These are phyloP conservation scores for Umbelopsis ramanniana DNA, from an alignment of 192 early-diverging fungal genomes.

Conservation along the genomic window DNA sequence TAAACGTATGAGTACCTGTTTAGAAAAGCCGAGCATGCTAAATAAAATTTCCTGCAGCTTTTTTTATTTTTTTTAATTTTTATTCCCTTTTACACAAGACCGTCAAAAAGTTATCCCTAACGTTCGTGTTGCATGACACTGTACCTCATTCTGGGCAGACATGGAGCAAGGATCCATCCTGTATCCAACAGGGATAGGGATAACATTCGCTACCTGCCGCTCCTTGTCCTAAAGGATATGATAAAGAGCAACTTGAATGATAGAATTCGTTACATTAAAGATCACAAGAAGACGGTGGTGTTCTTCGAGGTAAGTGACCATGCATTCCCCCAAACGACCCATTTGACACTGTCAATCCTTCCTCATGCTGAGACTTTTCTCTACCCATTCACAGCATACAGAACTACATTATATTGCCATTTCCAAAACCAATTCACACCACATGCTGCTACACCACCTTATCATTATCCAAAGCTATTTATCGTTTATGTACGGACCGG, in stretches of 20 bases:
- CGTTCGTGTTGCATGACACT: conserved; percentile 9
- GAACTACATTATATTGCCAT: conserved; percentile 36
- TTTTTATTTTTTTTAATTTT: background rate
- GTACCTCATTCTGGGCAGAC: conserved; percentile 17
- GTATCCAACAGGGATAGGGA: conserved; percentile 19
- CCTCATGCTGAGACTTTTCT: background rate
- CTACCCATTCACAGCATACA: conserved; percentile 17
- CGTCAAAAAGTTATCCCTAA: background rate
- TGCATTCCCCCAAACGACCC: background rate
- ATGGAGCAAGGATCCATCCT: conserved; percentile 19
- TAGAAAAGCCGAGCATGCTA: too few species aligned
- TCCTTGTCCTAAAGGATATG: conserved; percentile 38
- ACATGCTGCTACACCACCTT: conserved; percentile 30
- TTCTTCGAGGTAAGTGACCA: conserved; percentile 37
- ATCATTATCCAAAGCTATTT: conserved; percentile 23
- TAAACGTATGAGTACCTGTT: too few species aligned
- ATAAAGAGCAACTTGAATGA: conserved; percentile 32
- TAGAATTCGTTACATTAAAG: conserved; percentile 33
- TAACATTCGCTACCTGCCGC: conserved; percentile 34
- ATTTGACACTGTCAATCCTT: background rate
- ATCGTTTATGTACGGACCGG: conserved; percentile 1
- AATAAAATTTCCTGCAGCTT: background rate
- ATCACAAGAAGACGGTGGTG: conserved; percentile 26
- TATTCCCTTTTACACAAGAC: background rate
- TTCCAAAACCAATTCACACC: conserved; percentile 25